Evolutionary conservation across 1,139 yeast species (phyloP), one percentile per base, ranked within the genome.

Genomic region (Taphrina flavorubra): DNA sequence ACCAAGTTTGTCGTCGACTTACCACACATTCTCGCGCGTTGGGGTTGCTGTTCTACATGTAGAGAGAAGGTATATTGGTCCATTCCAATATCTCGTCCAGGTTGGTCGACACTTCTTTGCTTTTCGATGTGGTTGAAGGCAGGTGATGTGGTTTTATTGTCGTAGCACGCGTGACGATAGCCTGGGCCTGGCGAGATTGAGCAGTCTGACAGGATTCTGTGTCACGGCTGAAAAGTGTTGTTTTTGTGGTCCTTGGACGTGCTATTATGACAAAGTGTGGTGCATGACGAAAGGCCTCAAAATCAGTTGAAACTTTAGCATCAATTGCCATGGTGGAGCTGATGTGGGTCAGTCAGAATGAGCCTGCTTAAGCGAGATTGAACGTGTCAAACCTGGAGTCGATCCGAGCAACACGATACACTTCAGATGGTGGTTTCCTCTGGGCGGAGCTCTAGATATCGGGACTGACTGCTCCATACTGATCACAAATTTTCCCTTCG

Each of bases 11-110:
- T 8, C 36, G 34, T 56, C 34, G 51, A 65, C 51, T 36, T 31
- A 46, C 83, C 83, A 72, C 83, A 81, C 83, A 81, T 81, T 42
- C 83, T 78, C 0, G 83, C 83, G 57, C 83, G 74, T 18, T 79
- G 76, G 2, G 83, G 83, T 67, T 81, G 81, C 69, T 81, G 83
- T 37, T 75, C 78, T 18, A 81, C 79, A 13, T 77, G 77, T 7
- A 81, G 74, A 10, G 71, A 37, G 62, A 70, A 58, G 6, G 53
- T 31, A 40, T 44, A 58, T 31, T 39, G 62, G 14, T 46, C 37
- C 25, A 18, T 44, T 2, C 46, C 51, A 37, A 58, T 58, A 31
- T 10, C 42, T 2, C 42, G 1, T 13, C 51, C n/a, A 1, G 1
- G 51, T 46, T 16, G 51, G 42, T 46, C n/a, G 18, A 46, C 18